These are phyloP conservation scores for Amoebophrya sp. DNA, from an alignment of 169 alveolate species.

Conservation along the genomic window DNA sequence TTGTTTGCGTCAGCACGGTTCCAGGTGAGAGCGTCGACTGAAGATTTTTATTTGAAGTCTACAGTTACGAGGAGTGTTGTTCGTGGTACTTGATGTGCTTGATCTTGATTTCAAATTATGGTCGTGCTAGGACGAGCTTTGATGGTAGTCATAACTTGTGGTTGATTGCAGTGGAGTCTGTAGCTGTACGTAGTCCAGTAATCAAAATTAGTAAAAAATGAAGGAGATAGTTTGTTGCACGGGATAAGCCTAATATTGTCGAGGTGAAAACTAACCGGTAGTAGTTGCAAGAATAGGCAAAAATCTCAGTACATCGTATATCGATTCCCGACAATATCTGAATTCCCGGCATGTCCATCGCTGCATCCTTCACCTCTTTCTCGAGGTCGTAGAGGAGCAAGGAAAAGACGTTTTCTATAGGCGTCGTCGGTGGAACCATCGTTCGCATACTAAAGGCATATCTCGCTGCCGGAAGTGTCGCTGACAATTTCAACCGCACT, in stretches of 20 bases:
- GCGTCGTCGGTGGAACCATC: not conserved
- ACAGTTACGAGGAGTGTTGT: too few species aligned
- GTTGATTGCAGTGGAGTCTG: not conserved
- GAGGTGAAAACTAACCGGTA: not conserved
- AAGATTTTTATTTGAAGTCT: not conserved
- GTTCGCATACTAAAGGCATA: not conserved
- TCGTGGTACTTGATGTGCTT: too few species aligned
- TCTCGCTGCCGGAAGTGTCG: not conserved
- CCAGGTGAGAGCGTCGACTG: not conserved
- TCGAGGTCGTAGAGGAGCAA: not conserved
- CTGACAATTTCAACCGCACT: not conserved
- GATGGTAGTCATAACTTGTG: not conserved
- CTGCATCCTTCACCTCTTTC: not conserved
- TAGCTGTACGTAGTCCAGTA: not conserved
- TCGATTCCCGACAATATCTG: not conserved
- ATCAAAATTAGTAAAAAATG: not conserved
- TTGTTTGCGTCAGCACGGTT: conserved; percentile 15
- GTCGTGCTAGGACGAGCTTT: too few species aligned
- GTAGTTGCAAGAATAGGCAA: not conserved
- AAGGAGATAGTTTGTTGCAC: not conserved
- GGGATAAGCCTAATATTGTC: not conserved
- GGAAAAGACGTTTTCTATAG: not conserved
- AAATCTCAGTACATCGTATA: not conserved
- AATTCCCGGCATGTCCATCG: not conserved
- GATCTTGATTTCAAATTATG: too few species aligned